Conservation (phyloP, 148 eudicot genomes). For the Dianthus caryophyllus region DNA sequence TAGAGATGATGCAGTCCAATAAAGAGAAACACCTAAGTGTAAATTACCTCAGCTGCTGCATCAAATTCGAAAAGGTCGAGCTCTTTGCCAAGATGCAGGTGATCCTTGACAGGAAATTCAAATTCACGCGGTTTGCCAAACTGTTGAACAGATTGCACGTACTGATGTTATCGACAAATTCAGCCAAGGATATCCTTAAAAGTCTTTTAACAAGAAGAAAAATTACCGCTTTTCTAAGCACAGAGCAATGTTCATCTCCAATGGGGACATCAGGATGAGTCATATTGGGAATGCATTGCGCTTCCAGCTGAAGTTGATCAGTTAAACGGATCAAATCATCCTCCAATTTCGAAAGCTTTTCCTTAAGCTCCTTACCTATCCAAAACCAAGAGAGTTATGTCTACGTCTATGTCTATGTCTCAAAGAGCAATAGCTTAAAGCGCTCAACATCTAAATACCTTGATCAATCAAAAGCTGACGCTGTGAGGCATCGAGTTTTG, state of each 20-base stretch:
- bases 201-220: background rate
- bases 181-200: conserved; percentile 1
- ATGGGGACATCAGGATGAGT: conserved; percentile 89
- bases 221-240: conserved; percentile 61
- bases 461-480: conserved; percentile 85
- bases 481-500: conserved; percentile 67
- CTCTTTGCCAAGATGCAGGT: conserved; percentile 82
- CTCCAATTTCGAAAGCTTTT: conserved; percentile 59
- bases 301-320: conserved; percentile 87
- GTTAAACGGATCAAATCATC: conserved; percentile 73
- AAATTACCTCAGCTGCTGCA: conserved; percentile 83
- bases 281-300: conserved; percentile 92
- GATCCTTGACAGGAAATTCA: conserved; percentile 68
- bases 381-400: background rate
- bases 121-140: conserved; percentile 60
- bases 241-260: conserved; percentile 77
- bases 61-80: conserved; percentile 88
- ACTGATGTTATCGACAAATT: background rate
- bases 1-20: background rate
- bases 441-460: conserved; percentile 36
- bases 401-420: too few relatives aligned
- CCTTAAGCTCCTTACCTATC: conserved; percentile 81
- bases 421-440: conserved; percentile 9
- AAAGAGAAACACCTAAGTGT: background rate
- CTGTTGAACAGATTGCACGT: conserved; percentile 26